Evolutionary conservation across 2,329 filamentous ascomycete genomes (phyloP), one percentile per base, ranked within the genome.

Genomic region (Knoxdaviesia proteae): DNA sequence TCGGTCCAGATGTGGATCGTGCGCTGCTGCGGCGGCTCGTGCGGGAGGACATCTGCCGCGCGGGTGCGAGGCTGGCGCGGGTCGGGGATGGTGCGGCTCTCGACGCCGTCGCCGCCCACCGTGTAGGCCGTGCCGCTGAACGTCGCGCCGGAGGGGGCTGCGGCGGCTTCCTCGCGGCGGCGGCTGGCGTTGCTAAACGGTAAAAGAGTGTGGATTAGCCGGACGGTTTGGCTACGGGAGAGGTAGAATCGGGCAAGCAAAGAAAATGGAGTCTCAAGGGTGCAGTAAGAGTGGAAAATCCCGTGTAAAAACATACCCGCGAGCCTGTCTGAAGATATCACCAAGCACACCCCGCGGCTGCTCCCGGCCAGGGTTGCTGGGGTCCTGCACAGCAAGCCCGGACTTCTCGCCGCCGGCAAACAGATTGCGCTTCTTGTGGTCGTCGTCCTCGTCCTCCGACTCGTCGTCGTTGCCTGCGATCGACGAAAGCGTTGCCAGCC

Each of bases 361-460:
- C 32, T 47, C 68, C 7, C 67, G 60, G 38, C 58, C 58, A 41
- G 65, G 20, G 20, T 20, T 58, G 5, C 56, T 53, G 1, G 76
- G 76, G 50, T 80, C 76, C 52, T 80, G 74, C 30, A 80, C 71
- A 29, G 76, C 77, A 39, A 80, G 58, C 0, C 73, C 77, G 32
- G 82, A 88, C 67, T 90, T 90, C 61, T 88, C 84, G 34, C 84
- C 84, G 42, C 84, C 84, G 20, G 84, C 79, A 57, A 87, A 90
- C 48, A 87, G 63, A 53, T 90, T 81, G 47, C 75, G 63, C 6
- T 67, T 65, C 31, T 67, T 65, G 48, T 74, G 68, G 34, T 71
- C 64, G 32, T 77, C 71, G 1, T 77, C 66, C 2, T 69, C 62
- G 3, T 68, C 62, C 1, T 68, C 64, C 30, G 68, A 62, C 6